These are phyloP conservation scores for Leptosphaerulina australis DNA, from an alignment of 2,329 filamentous ascomycete species.

Conservation along the genomic window DNA sequence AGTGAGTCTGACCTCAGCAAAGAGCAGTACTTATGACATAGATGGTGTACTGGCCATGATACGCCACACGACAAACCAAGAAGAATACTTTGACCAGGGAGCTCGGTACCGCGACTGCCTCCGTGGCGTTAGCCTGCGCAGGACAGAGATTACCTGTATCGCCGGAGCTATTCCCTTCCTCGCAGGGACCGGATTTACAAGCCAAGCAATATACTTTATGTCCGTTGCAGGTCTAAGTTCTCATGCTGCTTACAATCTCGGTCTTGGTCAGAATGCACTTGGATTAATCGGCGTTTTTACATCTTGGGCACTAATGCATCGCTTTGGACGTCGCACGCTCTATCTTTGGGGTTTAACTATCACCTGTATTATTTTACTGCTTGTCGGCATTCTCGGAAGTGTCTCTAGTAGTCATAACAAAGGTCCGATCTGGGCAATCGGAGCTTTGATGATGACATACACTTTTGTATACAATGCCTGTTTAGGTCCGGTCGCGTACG, in stretches of 20 bases:
- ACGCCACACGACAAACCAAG: slow-evolving; percentile 80
- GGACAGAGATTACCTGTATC: slow-evolving; percentile 73
- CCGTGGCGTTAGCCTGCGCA: slow-evolving; percentile 72
- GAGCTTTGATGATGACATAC: slow-evolving; percentile 29
- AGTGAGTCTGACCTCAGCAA: slow-evolving; percentile 1
- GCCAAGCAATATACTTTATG: slow-evolving; percentile 53
- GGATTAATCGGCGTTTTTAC: slow-evolving; percentile 68
- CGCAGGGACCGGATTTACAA: slow-evolving; percentile 25
- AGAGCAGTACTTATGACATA: slow-evolving; percentile 51
- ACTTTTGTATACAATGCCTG: slow-evolving; percentile 78
- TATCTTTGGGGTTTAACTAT: slow-evolving; percentile 70
- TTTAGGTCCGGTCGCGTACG: slow-evolving; percentile 86
- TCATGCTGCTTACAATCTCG: slow-evolving; percentile 48
- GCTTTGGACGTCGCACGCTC: slow-evolving; percentile 73
- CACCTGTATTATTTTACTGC: slow-evolving; percentile 70
- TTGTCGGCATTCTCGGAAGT: slow-evolving; percentile 7
- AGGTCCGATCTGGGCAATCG: slow-evolving; percentile 47
- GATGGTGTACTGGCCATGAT: slow-evolving; percentile 68
- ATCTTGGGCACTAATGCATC: slow-evolving; percentile 78
- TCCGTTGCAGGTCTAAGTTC: slow-evolving; percentile 51
- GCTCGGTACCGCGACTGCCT: slow-evolving; percentile 80
- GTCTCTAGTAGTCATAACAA: slow-evolving; percentile 2
- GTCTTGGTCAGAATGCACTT: slow-evolving; percentile 60
- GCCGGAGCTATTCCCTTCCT: slow-evolving; percentile 52
- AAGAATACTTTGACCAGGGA: slow-evolving; percentile 68